Evolutionary conservation across 83 land plant genomes (phyloP).

Genomic region (Picea abies): DNA sequence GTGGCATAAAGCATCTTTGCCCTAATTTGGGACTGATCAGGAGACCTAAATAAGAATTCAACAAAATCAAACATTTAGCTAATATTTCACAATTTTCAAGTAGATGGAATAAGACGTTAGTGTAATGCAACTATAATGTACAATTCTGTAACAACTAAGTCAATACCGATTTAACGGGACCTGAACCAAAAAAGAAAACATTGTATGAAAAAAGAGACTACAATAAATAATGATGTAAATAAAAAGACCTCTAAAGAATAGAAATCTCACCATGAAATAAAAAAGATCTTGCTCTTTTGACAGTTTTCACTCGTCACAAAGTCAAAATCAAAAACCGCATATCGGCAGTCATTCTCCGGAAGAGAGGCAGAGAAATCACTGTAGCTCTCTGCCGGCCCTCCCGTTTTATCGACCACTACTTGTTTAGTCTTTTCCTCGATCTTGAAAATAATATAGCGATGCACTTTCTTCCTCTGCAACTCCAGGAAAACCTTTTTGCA

Average conservation of each 20-base stretch:
- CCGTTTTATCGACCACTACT: constrained; percentile 64
- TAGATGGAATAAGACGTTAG: too few species aligned
- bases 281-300: constrained; percentile 79
- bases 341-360: constrained; percentile 66
- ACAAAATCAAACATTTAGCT: too few species aligned
- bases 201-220: too few species aligned
- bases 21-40: constrained; percentile 38
- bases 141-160: too few species aligned
- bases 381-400: constrained; percentile 55
- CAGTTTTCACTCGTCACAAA: constrained; percentile 74
- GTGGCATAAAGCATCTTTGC: constrained; percentile 63
- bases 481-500: constrained; percentile 62
- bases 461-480: constrained; percentile 71
- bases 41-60: constrained; percentile 32
- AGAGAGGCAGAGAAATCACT: constrained; percentile 56
- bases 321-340: constrained; percentile 78
- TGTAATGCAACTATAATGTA: too few species aligned
- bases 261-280: constrained; percentile 58
- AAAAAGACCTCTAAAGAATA: too few species aligned
- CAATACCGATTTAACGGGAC: too few species aligned
- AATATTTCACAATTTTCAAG: too few species aligned
- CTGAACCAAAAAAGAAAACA: too few species aligned
- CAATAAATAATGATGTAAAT: too few species aligned
- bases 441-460: constrained; percentile 70
- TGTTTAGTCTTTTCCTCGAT: constrained; percentile 55